Percentiles rank a stretch among this genome's conserved stretches.
These are phyloP conservation scores for Dothidotthia symphoricarpi DNA, from an alignment of 2,329 filamentous ascomycete genomes.

Conservation along the genomic window DNA sequence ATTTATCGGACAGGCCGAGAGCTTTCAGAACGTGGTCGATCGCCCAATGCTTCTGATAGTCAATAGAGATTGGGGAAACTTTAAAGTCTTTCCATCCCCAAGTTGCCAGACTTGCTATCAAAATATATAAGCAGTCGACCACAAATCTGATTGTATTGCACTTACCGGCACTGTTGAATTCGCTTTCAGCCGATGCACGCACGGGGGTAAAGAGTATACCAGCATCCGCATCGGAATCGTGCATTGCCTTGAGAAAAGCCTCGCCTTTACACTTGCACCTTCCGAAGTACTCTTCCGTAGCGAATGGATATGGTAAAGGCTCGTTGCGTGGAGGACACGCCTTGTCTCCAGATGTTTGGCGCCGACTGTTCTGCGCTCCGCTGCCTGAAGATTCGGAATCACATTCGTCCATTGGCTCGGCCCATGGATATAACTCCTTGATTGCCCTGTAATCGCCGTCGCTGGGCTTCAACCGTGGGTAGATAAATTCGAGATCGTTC, in stretches of 20 bases:
- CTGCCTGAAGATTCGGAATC: no score
- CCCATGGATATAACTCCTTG: not conserved
- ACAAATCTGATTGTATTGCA: not conserved
- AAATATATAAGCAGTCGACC: not conserved
- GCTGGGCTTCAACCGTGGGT: not conserved
- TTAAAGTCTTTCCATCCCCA: conserved; percentile 3
- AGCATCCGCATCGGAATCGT: not conserved
- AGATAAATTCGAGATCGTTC: not conserved
- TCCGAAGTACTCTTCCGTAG: not conserved
- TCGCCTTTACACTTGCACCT: conserved; percentile 6
- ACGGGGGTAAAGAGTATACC: conserved; percentile 5
- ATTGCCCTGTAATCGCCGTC: not conserved
- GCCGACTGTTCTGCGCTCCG: no score
- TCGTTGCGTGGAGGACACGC: not conserved
- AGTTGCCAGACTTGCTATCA: not conserved
- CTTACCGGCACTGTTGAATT: not conserved
- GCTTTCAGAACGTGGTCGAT: conserved; percentile 4
- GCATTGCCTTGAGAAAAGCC: conserved; percentile 6
- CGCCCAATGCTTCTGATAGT: conserved; percentile 3
- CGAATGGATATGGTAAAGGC: conserved; percentile 1
- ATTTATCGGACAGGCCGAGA: conserved; percentile 5
- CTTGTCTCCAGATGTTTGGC: not conserved
- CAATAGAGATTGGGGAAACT: not conserved
- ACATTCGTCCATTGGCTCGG: no score
- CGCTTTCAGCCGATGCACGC: conserved; percentile 3